Base-by-base conservation (phyloP, 495 filamentous ascomycete species). In the Pseudevernia furfuracea region DNA sequence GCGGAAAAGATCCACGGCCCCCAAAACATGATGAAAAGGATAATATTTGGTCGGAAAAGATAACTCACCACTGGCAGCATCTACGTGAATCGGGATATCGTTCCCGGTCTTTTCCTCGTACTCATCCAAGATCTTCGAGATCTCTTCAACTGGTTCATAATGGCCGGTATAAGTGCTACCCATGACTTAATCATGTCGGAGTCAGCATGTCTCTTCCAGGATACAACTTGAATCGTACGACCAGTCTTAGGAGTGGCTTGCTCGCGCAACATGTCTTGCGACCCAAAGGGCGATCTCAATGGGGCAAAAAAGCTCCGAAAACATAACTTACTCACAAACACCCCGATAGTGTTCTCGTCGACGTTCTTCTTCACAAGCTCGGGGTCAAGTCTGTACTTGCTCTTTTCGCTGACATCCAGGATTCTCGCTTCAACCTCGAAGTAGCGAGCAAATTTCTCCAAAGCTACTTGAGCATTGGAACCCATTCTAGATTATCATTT, bases 391-490 rank as follows among this genome's bases (percentile, higher is more conserved):
- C 84, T 76, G 68, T 79, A 88, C 7, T 81, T 74, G 62, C 84
- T 87, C 71, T 84, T 79, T 62, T 81, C 79, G 15, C 80, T 85
- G 4, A 91, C 88, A 1, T 85, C 83, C 11, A 91, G 74, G 38
- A 91, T 85, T 28, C 88, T 75, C 8, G 86, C 81, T 69, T 91
- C 88, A 34, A 91, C 88, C 59, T 91, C 89, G 61, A 91, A 91
- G 71, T 91, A 91, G 21, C 88, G 75, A 4, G 88, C 73, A 46
- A 77, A 84, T 70, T 91, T 91, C 74, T 89, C 85, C 34, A 91
- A 77, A 5, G 87, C 87, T 9, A 90, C 88, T 70, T 91, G 88
- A 21, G 87, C 86, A 71, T 91, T 91, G 25, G 85, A 79, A 3
- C 88, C 88, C 87, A 91, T 89, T 66, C 91, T 76, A n/a, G n/a